phyloP scores from a whole-genome alignment of 1,139 yeast species.

The Geotrichum klebahnii region DNA sequence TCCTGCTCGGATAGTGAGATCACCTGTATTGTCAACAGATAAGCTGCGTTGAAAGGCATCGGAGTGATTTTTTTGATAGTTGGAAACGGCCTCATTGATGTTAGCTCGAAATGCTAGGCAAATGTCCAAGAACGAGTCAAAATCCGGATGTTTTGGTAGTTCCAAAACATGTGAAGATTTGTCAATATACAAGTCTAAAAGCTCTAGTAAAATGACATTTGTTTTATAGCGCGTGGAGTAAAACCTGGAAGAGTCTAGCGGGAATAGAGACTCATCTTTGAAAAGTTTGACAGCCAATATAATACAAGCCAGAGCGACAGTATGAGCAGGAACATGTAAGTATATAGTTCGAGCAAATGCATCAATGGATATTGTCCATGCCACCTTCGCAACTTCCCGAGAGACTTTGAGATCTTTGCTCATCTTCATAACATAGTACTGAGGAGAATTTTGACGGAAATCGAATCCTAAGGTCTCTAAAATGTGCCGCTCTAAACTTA shows the following conservation, averaged over 20 bases:
- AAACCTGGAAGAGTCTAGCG: conserved; percentile 29
- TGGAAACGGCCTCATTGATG: conserved; percentile 9
- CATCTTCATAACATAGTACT: conserved; percentile 65
- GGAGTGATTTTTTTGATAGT: conserved; percentile 1
- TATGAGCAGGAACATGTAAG: conserved; percentile 72
- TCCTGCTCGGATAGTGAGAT: conserved; percentile 21
- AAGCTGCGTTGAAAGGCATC: not conserved
- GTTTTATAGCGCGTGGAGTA: conserved; percentile 42
- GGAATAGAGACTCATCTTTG: conserved; percentile 28
- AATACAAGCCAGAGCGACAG: conserved; percentile 68
- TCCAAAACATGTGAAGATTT: conserved; percentile 18
- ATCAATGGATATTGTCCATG: conserved; percentile 78
- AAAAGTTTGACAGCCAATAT: conserved; percentile 47
- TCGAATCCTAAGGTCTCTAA: conserved; percentile 74
- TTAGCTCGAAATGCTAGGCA: conserved; percentile 2
- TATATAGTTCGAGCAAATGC: conserved; percentile 67
- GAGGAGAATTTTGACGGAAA: conserved; percentile 61
- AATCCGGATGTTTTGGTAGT: not conserved
- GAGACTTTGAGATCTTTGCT: conserved; percentile 48
- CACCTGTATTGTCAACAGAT: conserved; percentile 6
- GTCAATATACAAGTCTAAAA: conserved; percentile 50
- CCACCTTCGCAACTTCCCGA: conserved; percentile 39
- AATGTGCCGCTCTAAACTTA: conserved; percentile 57
- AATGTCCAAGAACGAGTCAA: not conserved
- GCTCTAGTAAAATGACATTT: conserved; percentile 55